phyloP scores from a whole-genome alignment of 768 basidiomycete genomes.

The Pluteus cervinus region DNA sequence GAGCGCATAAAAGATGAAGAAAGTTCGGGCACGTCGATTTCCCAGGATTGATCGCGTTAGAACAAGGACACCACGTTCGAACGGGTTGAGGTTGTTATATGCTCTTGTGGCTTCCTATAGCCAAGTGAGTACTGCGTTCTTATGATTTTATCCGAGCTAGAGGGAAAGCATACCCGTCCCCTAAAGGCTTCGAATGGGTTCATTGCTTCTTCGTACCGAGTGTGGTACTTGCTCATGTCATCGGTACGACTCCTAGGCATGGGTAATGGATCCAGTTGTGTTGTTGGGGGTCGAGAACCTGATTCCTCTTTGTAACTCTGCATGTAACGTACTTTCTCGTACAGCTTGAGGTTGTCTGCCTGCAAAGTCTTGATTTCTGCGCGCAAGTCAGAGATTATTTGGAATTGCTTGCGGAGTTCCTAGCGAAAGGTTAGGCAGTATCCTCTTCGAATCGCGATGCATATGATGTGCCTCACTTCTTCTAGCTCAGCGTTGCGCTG shows the following conservation, averaged over 20 bases:
- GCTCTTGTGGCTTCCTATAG: slow-evolving; percentile 89
- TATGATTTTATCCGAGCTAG: too few species aligned
- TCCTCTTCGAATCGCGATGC: slow-evolving; percentile 1
- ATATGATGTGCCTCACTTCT: slow-evolving; percentile 48
- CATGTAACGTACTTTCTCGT: slow-evolving; percentile 99
- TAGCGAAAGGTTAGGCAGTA: slow-evolving; percentile 20
- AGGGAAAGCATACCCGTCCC: slow-evolving; percentile 77
- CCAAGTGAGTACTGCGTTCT: too few species aligned
- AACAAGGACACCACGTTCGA: slow-evolving; percentile 82
- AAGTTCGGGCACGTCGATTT: slow-evolving; percentile 82
- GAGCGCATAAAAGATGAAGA: slow-evolving; percentile 85
- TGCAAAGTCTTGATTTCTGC: slow-evolving; percentile 89
- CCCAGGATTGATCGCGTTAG: slow-evolving; percentile 84
- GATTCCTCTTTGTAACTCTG: slow-evolving; percentile 88
- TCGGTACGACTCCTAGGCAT: slow-evolving; percentile 39
- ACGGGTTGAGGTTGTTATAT: slow-evolving; percentile 83
- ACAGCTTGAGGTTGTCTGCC: slow-evolving; percentile 93
- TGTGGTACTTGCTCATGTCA: slow-evolving; percentile 84
- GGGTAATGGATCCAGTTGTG: slow-evolving; percentile 68
- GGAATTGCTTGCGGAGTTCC: slow-evolving; percentile 95
- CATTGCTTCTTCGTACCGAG: slow-evolving; percentile 94
- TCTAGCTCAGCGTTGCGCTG: slow-evolving; percentile 96
- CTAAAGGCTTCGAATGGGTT: slow-evolving; percentile 98
- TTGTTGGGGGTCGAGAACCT: slow-evolving; percentile 43
- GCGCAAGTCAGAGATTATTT: slow-evolving; percentile 89